Evolutionary conservation across 2,329 filamentous ascomycete species (phyloP).

Genomic region (Alternaria dauci): DNA sequence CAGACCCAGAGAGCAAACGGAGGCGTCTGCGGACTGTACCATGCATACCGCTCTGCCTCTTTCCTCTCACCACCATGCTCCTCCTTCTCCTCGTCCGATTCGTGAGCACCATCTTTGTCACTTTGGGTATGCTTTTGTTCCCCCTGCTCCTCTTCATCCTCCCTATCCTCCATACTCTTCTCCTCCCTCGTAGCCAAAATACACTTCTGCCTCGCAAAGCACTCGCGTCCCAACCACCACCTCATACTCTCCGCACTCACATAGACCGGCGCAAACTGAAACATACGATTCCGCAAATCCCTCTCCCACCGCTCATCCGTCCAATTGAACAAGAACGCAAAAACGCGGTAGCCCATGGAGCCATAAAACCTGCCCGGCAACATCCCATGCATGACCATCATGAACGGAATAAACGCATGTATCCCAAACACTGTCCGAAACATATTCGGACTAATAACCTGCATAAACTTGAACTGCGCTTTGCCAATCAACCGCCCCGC

Average conservation of each 20-base stretch:
- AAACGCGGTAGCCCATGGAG: conserved; percentile 85
- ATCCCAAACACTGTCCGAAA: conserved; percentile 89
- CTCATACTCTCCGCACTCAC: conserved; percentile 90
- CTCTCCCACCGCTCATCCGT: conserved; percentile 84
- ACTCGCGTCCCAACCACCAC: conserved; percentile 92
- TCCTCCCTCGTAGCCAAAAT: conserved; percentile 82
- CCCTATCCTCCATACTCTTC: conserved; percentile 66
- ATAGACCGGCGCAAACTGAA: conserved; percentile 91
- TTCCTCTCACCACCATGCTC: conserved; percentile 48
- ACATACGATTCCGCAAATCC: conserved; percentile 79
- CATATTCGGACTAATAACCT: conserved; percentile 74
- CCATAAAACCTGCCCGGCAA: conserved; percentile 76
- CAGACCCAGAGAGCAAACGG: conserved; percentile 90
- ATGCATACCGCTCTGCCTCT: conserved; percentile 63
- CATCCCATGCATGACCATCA: conserved; percentile 81
- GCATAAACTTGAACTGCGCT: conserved; percentile 92
- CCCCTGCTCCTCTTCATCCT: conserved; percentile 47
- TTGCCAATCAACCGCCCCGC: conserved; percentile 86
- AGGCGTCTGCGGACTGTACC: conserved; percentile 82
- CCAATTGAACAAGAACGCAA: conserved; percentile 91
- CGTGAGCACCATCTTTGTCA: conserved; percentile 3
- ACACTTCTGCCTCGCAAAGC: conserved; percentile 85
- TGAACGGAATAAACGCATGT: conserved; percentile 90
- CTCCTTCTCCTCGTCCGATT: conserved; percentile 24
- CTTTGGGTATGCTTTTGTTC: conserved; percentile 2